Evolutionary conservation across 1,284 basidiomycete species (phyloP).

Genomic region (Anthracocystis setariae): DNA sequence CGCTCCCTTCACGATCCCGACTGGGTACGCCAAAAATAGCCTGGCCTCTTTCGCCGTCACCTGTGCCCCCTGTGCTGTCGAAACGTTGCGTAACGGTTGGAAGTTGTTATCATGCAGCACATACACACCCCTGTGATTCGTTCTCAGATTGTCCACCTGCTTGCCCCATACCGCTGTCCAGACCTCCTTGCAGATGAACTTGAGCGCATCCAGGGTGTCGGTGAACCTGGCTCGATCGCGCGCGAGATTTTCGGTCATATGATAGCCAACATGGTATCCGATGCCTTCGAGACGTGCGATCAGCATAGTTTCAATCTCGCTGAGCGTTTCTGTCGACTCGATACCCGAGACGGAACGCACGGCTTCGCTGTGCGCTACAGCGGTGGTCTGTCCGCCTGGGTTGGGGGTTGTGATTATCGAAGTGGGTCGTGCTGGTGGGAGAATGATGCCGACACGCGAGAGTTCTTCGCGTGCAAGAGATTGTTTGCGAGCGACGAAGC

Average conservation of each 20-base stretch:
- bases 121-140: conserved; percentile 92
- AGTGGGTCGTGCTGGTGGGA: conserved; percentile 8
- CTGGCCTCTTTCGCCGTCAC: conserved; percentile 72
- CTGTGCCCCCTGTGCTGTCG: conserved; percentile 78
- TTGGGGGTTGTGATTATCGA: conserved; percentile 2
- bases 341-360: conserved; percentile 50
- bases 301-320: conserved; percentile 76
- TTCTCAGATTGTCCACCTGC: conserved; percentile 92
- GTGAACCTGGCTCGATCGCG: conserved; percentile 79
- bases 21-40: conserved; percentile 51
- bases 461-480: conserved; percentile 70
- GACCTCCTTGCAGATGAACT: conserved; percentile 96
- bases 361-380: conserved; percentile 18
- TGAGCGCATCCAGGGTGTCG: conserved; percentile 88
- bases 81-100: conserved; percentile 81
- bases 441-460: conserved; percentile 26
- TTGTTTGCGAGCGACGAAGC: conserved; percentile 69
- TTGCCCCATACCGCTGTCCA: conserved; percentile 88
- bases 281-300: conserved; percentile 80
- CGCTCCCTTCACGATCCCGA: conserved; percentile 56
- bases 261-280: conserved; percentile 85
- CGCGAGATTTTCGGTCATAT: conserved; percentile 82
- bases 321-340: conserved; percentile 37
- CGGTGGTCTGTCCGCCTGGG: background rate
- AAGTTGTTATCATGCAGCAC: conserved; percentile 91